Evolutionary conservation across 108 stramenopile genomes (phyloP).

Genomic region (Cyclotella kingstonii): DNA sequence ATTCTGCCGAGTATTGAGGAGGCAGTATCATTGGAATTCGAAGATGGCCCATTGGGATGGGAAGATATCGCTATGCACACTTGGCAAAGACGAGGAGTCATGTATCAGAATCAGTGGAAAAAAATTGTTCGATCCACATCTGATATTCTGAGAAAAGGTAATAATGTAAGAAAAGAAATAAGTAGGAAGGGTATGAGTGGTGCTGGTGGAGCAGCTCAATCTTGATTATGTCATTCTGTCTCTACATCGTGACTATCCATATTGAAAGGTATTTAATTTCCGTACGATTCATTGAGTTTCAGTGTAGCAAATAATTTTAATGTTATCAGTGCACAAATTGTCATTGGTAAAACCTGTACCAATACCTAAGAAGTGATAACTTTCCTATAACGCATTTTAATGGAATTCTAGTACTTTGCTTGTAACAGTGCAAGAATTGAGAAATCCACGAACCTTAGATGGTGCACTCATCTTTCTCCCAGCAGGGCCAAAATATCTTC

Average conservation of each 20-base stretch:
- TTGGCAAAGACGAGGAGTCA: constrained; percentile 12
- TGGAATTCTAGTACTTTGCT: too few species aligned
- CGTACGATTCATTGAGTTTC: too few species aligned
- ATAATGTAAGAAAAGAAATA: not conserved
- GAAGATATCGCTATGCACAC: constrained; percentile 14
- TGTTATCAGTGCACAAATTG: too few species aligned
- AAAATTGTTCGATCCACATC: not conserved
- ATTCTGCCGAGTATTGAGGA: constrained; percentile 15
- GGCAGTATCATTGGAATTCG: constrained; percentile 18
- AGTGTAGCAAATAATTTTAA: too few species aligned
- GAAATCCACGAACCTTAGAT: not conserved
- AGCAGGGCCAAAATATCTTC: constrained; percentile 25
- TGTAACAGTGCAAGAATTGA: not conserved
- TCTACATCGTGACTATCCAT: too few species aligned
- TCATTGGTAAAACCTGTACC: too few species aligned
- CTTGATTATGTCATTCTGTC: too few species aligned
- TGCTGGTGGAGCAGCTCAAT: not conserved
- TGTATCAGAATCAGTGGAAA: constrained; percentile 14
- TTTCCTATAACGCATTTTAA: too few species aligned
- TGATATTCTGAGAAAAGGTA: not conserved
- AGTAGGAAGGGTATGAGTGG: not conserved
- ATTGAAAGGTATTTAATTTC: too few species aligned
- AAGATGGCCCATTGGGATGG: constrained; percentile 9
- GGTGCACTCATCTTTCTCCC: not conserved
- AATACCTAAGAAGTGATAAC: too few species aligned